Evolutionary conservation across 768 basidiomycete genomes (phyloP).

Genomic region (Hericium erinaceus): DNA sequence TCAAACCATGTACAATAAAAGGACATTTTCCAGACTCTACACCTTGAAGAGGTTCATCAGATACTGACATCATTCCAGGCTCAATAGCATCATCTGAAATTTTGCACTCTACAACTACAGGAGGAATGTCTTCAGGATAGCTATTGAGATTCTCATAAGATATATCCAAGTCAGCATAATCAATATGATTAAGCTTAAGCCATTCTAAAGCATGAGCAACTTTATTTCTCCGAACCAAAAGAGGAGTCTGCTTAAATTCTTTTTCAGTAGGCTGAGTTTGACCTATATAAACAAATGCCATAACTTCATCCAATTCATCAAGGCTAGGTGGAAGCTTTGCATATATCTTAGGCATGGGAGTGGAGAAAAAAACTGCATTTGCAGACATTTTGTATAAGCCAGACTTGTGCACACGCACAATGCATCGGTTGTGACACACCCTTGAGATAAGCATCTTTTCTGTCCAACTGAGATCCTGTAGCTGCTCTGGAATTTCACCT

Average conservation of each 20-base stretch:
- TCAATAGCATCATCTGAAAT: not conserved
- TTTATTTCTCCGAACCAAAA: slow-evolving; percentile 15
- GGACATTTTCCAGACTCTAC: not conserved
- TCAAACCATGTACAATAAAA: slow-evolving; percentile 6
- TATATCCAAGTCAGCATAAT: slow-evolving; percentile 10
- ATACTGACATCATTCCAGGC: not conserved
- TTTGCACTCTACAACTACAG: not conserved
- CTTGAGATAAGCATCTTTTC: slow-evolving; percentile 24
- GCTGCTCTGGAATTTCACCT: slow-evolving; percentile 22
- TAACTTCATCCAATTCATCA: slow-evolving; percentile 11
- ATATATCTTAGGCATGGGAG: slow-evolving; percentile 9
- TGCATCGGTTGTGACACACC: slow-evolving; percentile 22
- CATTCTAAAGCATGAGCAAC: slow-evolving; percentile 14
- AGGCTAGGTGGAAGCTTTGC: slow-evolving; percentile 6
- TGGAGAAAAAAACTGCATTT: slow-evolving; percentile 12
- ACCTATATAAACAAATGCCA: slow-evolving; percentile 25
- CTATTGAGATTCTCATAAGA: slow-evolving; percentile 1
- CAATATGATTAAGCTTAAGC: slow-evolving; percentile 14
- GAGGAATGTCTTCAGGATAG: slow-evolving; percentile 5
- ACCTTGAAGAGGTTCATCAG: not conserved
- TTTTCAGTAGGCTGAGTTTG: slow-evolving; percentile 17
- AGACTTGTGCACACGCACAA: slow-evolving; percentile 20
- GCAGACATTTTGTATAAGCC: slow-evolving; percentile 17
- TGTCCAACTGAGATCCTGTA: slow-evolving; percentile 20
- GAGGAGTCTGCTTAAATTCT: slow-evolving; percentile 18